phyloP scores from a whole-genome alignment of 192 early-diverging fungal genomes.

The Coemansia sp. region DNA sequence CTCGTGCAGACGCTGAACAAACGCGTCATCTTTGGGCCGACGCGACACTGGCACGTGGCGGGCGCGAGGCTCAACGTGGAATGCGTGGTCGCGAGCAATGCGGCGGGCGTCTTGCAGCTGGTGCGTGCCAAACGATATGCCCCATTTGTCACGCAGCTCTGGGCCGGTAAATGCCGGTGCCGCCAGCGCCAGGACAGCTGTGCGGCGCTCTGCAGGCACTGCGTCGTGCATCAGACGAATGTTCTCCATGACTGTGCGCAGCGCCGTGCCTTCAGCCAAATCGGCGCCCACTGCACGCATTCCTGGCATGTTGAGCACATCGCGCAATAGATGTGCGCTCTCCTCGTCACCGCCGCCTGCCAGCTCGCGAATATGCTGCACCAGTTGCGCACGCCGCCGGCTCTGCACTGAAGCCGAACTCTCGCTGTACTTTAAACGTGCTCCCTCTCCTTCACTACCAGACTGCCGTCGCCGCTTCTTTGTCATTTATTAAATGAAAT shows the following conservation, averaged over 20 bases:
- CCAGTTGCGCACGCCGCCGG: slow-evolving; percentile 27
- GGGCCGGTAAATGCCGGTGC: slow-evolving; percentile 13
- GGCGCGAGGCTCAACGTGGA: slow-evolving; percentile 3
- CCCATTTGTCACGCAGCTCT: slow-evolving; percentile 24
- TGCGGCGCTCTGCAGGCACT: slow-evolving; percentile 10
- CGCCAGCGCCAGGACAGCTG: slow-evolving; percentile 25
- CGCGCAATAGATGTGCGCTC: slow-evolving; percentile 17
- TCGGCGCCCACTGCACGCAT: background rate
- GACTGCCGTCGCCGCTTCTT: background rate
- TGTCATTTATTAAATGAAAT: background rate
- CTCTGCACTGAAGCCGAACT: slow-evolving; percentile 31
- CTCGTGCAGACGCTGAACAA: slow-evolving; percentile 6
- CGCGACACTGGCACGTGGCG: slow-evolving; percentile 13
- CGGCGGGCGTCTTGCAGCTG: slow-evolving; percentile 23
- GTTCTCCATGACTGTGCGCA: slow-evolving; percentile 20
- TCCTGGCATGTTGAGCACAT: slow-evolving; percentile 13
- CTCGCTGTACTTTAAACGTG: slow-evolving; percentile 3
- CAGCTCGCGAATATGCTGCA: slow-evolving; percentile 6
- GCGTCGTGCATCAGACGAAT: slow-evolving; percentile 20
- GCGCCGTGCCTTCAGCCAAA: background rate
- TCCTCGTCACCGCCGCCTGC: slow-evolving; percentile 19
- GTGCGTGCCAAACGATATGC: slow-evolving; percentile 23
- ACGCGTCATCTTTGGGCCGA: slow-evolving; percentile 16
- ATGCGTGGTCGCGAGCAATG: slow-evolving; percentile 11
- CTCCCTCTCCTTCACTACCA: background rate